Evolutionary conservation across 768 basidiomycete species (phyloP).

Genomic region (Kwoniella dejecticola): DNA sequence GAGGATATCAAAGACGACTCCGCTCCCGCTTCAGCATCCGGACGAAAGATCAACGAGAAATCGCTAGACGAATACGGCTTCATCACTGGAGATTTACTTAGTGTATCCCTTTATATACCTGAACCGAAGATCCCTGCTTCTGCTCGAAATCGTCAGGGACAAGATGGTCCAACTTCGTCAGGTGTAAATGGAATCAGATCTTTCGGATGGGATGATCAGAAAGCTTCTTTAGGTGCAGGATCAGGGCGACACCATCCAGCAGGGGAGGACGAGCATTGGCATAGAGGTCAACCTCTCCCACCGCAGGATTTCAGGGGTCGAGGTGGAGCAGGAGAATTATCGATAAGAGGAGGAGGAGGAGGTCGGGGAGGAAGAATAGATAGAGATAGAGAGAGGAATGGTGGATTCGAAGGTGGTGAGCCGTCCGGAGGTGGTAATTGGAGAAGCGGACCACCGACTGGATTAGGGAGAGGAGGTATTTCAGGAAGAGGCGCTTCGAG

Average conservation of each 20-base stretch:
- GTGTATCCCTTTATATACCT: conserved; percentile 35
- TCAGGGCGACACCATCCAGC: background rate
- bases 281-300: conserved; percentile 25
- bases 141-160: background rate
- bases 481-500: conserved; percentile 6
- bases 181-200: conserved; percentile 10
- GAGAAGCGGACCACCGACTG: conserved; percentile 22
- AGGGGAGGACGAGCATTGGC: conserved; percentile 19
- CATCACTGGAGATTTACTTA: conserved; percentile 46
- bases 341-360: background rate
- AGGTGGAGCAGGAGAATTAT: background rate
- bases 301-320: conserved; percentile 18
- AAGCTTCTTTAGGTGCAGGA: background rate
- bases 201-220: conserved; percentile 26
- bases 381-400: background rate
- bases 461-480: conserved; percentile 15
- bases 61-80: conserved; percentile 45
- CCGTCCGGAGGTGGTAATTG: conserved; percentile 22
- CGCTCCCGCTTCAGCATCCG: background rate
- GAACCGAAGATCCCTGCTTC: conserved; percentile 33
- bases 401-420: background rate
- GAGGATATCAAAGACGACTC: conserved; percentile 17
- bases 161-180: background rate
- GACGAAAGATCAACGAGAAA: conserved; percentile 39
- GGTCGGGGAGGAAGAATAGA: conserved; percentile 2